Base-by-base conservation (phyloP, 257 asterid species). In the Petunia axillaris region DNA sequence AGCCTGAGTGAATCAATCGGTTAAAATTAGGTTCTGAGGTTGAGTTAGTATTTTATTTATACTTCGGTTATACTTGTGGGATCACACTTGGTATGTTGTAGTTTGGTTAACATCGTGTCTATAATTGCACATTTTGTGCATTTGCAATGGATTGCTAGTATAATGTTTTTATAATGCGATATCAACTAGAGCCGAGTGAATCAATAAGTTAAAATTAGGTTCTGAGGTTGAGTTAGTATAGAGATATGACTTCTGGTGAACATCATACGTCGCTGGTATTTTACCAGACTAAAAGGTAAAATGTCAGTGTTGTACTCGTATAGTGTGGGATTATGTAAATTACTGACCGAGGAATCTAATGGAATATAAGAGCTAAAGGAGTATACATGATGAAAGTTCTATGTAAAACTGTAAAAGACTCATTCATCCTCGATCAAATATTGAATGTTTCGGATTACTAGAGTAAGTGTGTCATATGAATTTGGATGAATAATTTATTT, bases 101-200 rank as follows among this genome's bases (percentile, higher is more conserved):
- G 25, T 25, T 25, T 25, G 25, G 25, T 25, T 25, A 25, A 25
- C 25, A 25, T 25, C 25, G 25, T 25, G 25, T 25, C 25, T 25
- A 25, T 25, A 25, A 25, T 40, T 15, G 75, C 75, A 70, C 44
- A 52, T 53, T 80, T 65, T 75, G 62, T 58, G 76, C 58, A 44
- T 66, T 14, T 77, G 55, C 75, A 64, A 62, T 62, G 25, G 7
- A 16, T 25, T 59, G 53, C 35, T n/a, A 6, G 15, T 25, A 44
- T 8, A 48, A 46, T 10, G 10, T 16, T 70, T 6, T 66, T 25
- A 25, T 53, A 36, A 41, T 41, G 41, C 35, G 14, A 8, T 14
- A 40, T 66, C 50, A 40, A 6, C 54, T 70, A 43, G 11, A 71
- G 6, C 48, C 38, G 77, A 48, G 6, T 16, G 25, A 71, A 71